Conservation (phyloP, 2,329 filamentous ascomycete species). For the Trichoderma atrobrunneum region DNA sequence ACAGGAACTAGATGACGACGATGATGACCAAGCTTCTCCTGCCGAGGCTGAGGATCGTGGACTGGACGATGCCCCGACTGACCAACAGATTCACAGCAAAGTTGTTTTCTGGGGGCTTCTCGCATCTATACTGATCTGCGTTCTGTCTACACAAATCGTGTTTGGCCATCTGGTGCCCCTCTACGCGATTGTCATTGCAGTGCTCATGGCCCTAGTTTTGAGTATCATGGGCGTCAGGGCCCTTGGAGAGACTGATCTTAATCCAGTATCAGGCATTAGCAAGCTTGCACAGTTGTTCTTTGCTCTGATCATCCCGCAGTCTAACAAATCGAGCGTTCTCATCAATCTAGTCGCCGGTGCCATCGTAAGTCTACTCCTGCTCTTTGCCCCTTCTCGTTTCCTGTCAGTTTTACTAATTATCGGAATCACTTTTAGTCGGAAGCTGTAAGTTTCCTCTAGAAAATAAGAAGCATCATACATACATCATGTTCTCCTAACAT, state of each 20-base stretch:
- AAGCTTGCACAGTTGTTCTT: slow-evolving; percentile 97
- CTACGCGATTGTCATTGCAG: slow-evolving; percentile 71
- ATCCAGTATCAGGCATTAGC: slow-evolving; percentile 93
- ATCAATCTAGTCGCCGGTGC: slow-evolving; percentile 95
- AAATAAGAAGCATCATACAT: not conserved
- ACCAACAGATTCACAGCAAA: slow-evolving; percentile 73
- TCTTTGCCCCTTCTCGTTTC: not conserved
- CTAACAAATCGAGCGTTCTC: slow-evolving; percentile 79
- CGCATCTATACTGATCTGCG: slow-evolving; percentile 74
- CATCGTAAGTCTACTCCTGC: slow-evolving; percentile 47
- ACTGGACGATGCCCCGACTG: slow-evolving; percentile 75
- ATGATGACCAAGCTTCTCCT: slow-evolving; percentile 20
- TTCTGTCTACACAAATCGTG: slow-evolving; percentile 74
- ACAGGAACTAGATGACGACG: not conserved
- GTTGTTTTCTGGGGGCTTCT: slow-evolving; percentile 73
- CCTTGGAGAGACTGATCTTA: slow-evolving; percentile 82
- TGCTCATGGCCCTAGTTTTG: slow-evolving; percentile 75
- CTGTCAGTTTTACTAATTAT: not conserved
- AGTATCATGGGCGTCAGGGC: slow-evolving; percentile 73
- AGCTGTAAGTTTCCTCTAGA: slow-evolving; percentile 33
- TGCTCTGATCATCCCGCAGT: slow-evolving; percentile 79
- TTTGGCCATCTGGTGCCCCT: slow-evolving; percentile 82
- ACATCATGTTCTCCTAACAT: slow-evolving; percentile 15
- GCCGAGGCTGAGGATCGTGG: slow-evolving; percentile 34
- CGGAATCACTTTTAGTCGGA: slow-evolving; percentile 33